Base-by-base conservation (phyloP, 495 filamentous ascomycete species). In the Poronia punctata region DNA sequence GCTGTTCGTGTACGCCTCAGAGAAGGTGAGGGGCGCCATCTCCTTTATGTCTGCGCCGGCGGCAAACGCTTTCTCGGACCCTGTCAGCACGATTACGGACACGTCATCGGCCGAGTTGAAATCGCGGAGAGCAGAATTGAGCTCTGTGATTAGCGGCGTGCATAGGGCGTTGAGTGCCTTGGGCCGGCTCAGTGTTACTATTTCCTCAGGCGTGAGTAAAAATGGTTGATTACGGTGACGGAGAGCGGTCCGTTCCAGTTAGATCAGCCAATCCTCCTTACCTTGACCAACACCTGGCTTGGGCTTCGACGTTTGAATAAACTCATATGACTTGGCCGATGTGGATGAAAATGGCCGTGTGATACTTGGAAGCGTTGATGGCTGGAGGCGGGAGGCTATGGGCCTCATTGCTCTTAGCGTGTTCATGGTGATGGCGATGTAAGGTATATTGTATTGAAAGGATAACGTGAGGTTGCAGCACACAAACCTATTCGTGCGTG, bases 41-140 rank as follows among this genome's bases (percentile, higher is more conserved):
- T 98, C 92, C 64, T 96, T 96, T 66, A 98, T 98, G 66, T 98
- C 92, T 43, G 92, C 92, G 40, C 92, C 92, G 45, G 92, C 92
- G 2, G 92, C 92, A 60, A 98, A 98, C 30, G 90, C 87, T 57
- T 81, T 83, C 38, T 83, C 74, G 45, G 76, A 86, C 34, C 92
- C 92, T 0, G 92, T 96, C 27, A 98, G 78, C 34, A 98, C 66
- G 47, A 95, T 84, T 31, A 82, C 81, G 22, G 80, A 75, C 48
- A 87, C 81, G 37, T 65, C 61, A 35, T 79, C 74, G 53, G 85
- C 78, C 35, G 72, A 54, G 52, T 94, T 83, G 64, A 92, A 77
- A 34, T 73, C 67, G 43, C 61, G 66, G 46, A 98, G 79, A 19
- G 88, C 87, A 40, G 77, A 60, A 65, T 97, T 96, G 57, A 98